Percentiles rank a stretch among this genome's conserved stretches.
These are phyloP conservation scores for Diaporthe ilicicola DNA, from an alignment of 2,329 filamentous ascomycete genomes.

Conservation along the genomic window DNA sequence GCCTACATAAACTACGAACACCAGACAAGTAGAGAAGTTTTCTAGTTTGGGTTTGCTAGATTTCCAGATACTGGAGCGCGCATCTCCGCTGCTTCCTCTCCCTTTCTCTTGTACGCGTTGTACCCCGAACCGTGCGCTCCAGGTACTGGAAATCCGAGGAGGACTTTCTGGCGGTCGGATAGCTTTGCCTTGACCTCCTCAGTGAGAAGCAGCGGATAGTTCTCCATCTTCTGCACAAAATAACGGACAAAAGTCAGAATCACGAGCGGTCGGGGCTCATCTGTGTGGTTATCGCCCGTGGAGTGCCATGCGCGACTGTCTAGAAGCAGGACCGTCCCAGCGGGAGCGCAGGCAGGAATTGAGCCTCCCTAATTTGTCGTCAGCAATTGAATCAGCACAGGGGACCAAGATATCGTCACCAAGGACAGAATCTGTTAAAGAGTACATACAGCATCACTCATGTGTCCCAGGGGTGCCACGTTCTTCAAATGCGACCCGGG, in stretches of 20 bases:
- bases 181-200: background rate
- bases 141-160: background rate
- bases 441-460: background rate
- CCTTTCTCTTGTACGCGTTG: conserved; percentile 8
- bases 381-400: background rate
- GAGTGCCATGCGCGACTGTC: conserved; percentile 19
- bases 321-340: conserved; percentile 2
- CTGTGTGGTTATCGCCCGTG: conserved; percentile 6
- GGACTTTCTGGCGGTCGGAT: conserved; percentile 2
- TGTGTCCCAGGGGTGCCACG: conserved; percentile 4
- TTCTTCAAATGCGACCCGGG: conserved; percentile 13
- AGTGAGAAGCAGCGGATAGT: conserved; percentile 2
- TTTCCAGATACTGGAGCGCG: conserved; percentile 1
- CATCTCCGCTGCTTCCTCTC: background rate
- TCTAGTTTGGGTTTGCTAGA: background rate
- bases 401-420: background rate
- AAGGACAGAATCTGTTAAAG: background rate
- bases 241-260: background rate
- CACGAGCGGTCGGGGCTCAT: background rate
- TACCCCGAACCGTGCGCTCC: conserved; percentile 15
- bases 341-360: conserved; percentile 5
- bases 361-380: conserved; percentile 5
- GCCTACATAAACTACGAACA: background rate
- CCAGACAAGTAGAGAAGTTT: background rate
- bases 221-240: conserved; percentile 14